Base-by-base conservation (phyloP, 768 basidiomycete genomes). In the Clitopilus passeckerianus region DNA sequence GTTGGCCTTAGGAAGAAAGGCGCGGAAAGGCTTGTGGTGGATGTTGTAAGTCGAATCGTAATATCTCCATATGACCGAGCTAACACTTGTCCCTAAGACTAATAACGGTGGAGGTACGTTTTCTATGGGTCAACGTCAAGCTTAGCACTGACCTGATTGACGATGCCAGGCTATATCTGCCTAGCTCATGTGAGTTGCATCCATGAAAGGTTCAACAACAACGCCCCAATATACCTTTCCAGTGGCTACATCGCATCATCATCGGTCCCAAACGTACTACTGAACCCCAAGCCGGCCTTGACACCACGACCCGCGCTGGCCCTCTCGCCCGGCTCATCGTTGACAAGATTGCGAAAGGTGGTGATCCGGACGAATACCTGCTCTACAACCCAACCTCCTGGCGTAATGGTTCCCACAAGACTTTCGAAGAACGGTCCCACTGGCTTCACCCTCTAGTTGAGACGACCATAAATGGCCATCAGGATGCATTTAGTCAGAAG, bases 221-320 rank as follows among this genome's bases (percentile, higher is more conserved):
- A 22, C 34, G 57, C n/a, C 41, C 54, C 10, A 22, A 50, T 23
- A 3, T 50, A 4, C 20, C 20, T 20, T 10, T 56, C 22, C 23
- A 80, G 77, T 80, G 75, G 76, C 71, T 80, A 30, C 79, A 79
- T 64, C 75, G 77, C 33, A 74, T 80, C 53, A 77, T 75, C 63
- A 75, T 77, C 9, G 84, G 84, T 1, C 80, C 82, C 4, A 84
- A 78, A 66, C 53, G 66, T 20, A 79, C 77, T 2, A 82, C 82
- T 0, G 78, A 75, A 30, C 82, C 84, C 9, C 82, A 85, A 66
- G 80, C 83, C 30, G 83, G 82, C 0, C 68, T 85, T 20, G 77
- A 85, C 66, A 82, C 82, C 27, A 74, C 70, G 37, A 70, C 78
- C 18, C 79, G 83, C 43, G 77, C 75, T 23, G 76, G 79, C 3